Percentiles rank a stretch among this genome's conserved stretches.
Conservation (phyloP, 2,329 filamentous ascomycete species). For the Pyrenochaeta sp. region DNA sequence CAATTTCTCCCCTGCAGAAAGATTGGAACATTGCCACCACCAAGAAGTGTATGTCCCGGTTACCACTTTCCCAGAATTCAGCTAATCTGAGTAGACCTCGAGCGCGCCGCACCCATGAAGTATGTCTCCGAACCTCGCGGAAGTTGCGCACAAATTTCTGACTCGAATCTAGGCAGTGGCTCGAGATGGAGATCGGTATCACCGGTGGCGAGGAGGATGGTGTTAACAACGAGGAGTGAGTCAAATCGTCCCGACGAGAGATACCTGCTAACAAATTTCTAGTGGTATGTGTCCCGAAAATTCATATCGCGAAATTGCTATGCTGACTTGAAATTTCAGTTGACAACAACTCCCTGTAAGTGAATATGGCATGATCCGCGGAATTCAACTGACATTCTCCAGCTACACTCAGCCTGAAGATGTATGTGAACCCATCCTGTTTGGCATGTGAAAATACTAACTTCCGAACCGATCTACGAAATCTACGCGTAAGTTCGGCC, state of each 20-base stretch:
- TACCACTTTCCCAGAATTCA: slow-evolving; percentile 53
- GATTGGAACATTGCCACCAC: slow-evolving; percentile 93
- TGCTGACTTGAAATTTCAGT: slow-evolving; percentile 60
- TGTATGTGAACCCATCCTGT: slow-evolving; percentile 74
- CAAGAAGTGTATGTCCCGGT: slow-evolving; percentile 19
- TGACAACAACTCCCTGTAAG: slow-evolving; percentile 94
- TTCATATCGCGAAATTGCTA: too few species aligned
- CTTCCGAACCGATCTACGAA: slow-evolving; percentile 34
- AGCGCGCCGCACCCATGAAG: slow-evolving; percentile 92
- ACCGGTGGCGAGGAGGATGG: slow-evolving; percentile 98
- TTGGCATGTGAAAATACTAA: slow-evolving; percentile 49
- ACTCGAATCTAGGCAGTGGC: slow-evolving; percentile 65
- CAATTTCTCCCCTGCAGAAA: too few species aligned
- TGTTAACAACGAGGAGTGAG: slow-evolving; percentile 98
- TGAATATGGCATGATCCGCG: too few species aligned
- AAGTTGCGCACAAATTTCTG: too few species aligned
- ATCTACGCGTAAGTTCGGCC: slow-evolving; percentile 26
- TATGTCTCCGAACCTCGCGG: slow-evolving; percentile 61
- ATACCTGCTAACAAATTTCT: too few species aligned
- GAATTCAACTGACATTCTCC: too few species aligned
- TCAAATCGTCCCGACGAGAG: too few species aligned
- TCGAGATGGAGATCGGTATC: slow-evolving; percentile 90
- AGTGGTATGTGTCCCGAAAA: slow-evolving; percentile 7
- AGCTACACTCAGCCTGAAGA: slow-evolving; percentile 76
- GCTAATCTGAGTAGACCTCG: slow-evolving; percentile 71